phyloP scores from a whole-genome alignment of 2,329 filamentous ascomycete species.

The Colletotrichum filicis region DNA sequence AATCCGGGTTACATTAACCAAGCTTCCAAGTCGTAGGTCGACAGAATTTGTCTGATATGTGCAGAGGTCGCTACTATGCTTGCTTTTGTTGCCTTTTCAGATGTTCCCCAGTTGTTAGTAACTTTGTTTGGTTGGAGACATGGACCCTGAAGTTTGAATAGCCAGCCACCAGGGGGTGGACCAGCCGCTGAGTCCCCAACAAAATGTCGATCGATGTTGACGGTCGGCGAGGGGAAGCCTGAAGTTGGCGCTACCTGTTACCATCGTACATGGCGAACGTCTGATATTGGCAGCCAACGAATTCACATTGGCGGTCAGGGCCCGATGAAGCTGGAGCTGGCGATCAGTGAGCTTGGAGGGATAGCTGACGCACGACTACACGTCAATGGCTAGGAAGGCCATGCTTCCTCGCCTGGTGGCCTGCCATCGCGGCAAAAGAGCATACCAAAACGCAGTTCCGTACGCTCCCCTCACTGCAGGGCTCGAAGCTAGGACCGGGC shows the following conservation, averaged over 20 bases:
- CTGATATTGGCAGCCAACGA: conserved; percentile 10
- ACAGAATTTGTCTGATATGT: conserved; percentile 23
- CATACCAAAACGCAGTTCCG: background rate
- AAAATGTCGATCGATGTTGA: conserved; percentile 15
- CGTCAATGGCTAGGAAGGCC: background rate
- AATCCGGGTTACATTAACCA: conserved; percentile 9
- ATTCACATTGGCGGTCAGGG: conserved; percentile 12
- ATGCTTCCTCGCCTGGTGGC: conserved; percentile 12
- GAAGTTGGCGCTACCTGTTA: conserved; percentile 4
- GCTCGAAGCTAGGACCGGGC: conserved; percentile 6
- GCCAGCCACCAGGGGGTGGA: background rate
- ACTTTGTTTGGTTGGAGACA: background rate
- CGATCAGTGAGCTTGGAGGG: background rate
- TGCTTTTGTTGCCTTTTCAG: conserved; percentile 12
- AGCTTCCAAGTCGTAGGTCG: conserved; percentile 22
- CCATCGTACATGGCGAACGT: background rate
- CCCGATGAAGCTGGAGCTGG: background rate
- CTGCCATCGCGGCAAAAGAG: conserved; percentile 14
- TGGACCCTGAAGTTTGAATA: background rate
- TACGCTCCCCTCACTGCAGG: conserved; percentile 15
- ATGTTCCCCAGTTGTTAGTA: background rate
- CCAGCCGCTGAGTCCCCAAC: background rate
- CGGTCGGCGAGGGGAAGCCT: conserved; percentile 12
- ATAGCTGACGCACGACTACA: conserved; percentile 6
- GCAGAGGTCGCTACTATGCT: background rate